Evolutionary conservation across 257 asterid genomes (phyloP).

Genomic region (Nicotiana tabacum): DNA sequence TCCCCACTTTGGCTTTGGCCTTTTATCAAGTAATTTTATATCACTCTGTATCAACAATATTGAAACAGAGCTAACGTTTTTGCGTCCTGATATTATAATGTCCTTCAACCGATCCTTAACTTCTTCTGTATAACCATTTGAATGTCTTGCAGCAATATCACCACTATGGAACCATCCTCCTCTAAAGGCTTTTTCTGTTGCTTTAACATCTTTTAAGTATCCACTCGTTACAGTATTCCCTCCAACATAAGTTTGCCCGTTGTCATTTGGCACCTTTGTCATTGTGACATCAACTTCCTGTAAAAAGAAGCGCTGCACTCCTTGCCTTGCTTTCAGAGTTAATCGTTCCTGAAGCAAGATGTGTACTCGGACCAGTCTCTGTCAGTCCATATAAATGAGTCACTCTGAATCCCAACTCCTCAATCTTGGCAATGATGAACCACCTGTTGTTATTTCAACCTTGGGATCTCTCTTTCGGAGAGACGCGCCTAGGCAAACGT

Average conservation of each 20-base stretch:
- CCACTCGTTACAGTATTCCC: conserved; percentile 40
- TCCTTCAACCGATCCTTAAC: conserved; percentile 36
- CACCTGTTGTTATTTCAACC: conserved; percentile 33
- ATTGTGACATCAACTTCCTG: background rate
- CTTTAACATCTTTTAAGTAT: conserved; percentile 17
- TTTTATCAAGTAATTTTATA: too few species aligned
- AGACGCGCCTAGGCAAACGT: conserved; percentile 22
- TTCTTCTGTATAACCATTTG: too few species aligned
- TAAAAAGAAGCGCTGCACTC: conserved; percentile 18
- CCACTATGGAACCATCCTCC: too few species aligned
- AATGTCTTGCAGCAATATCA: background rate
- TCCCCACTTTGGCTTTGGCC: background rate
- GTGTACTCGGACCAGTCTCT: conserved; percentile 32
- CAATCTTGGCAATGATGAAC: conserved; percentile 29
- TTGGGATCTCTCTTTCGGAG: conserved; percentile 11
- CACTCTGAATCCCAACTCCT: conserved; percentile 28
- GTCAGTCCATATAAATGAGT: conserved; percentile 35
- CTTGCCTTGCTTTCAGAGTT: conserved; percentile 28
- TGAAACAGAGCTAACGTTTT: conserved; percentile 20
- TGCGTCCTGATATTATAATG: conserved; percentile 26
- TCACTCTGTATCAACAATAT: too few species aligned
- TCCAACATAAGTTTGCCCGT: conserved; percentile 3
- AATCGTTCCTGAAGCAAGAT: conserved; percentile 22
- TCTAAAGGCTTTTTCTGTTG: conserved; percentile 15
- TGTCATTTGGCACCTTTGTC: too few species aligned